Evolutionary conservation across 2,329 filamentous ascomycete species (phyloP).

Genomic region (Apiospora arundinis): DNA sequence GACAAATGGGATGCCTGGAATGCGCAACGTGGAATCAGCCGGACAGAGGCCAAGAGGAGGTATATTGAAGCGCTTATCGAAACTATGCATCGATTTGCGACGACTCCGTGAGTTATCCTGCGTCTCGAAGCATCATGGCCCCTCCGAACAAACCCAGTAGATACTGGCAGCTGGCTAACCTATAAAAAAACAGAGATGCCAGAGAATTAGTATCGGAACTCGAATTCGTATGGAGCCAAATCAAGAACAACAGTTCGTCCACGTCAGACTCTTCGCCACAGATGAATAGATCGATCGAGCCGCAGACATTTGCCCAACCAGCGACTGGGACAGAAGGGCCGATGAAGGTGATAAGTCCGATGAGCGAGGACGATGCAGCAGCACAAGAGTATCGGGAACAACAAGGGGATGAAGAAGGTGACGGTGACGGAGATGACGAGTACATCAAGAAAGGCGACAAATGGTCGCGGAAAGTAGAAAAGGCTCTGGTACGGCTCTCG

Average conservation of each 20-base stretch:
- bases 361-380: slow-evolving; percentile 81
- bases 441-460: slow-evolving; percentile 55
- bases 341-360: slow-evolving; percentile 79
- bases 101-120: slow-evolving; percentile 66
- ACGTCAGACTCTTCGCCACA: slow-evolving; percentile 65
- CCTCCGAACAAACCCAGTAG: no score
- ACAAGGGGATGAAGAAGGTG: slow-evolving; percentile 48
- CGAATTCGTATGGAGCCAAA: slow-evolving; percentile 99
- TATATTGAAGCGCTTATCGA: slow-evolving; percentile 95
- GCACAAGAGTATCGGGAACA: slow-evolving; percentile 59
- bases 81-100: slow-evolving; percentile 96
- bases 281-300: slow-evolving; percentile 44
- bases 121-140: neutral
- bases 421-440: slow-evolving; percentile 40
- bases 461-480: slow-evolving; percentile 85
- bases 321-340: slow-evolving; percentile 58
- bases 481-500: slow-evolving; percentile 85
- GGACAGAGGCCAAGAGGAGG: slow-evolving; percentile 90
- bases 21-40: slow-evolving; percentile 78
- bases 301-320: slow-evolving; percentile 53
- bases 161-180: neutral
- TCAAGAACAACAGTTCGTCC: slow-evolving; percentile 81
- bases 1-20: slow-evolving; percentile 96
- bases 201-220: slow-evolving; percentile 88
- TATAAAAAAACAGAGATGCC: slow-evolving; percentile 64